Conservation (phyloP, 2,329 filamentous ascomycete species). For the Sclerotinia spermophila region DNA sequence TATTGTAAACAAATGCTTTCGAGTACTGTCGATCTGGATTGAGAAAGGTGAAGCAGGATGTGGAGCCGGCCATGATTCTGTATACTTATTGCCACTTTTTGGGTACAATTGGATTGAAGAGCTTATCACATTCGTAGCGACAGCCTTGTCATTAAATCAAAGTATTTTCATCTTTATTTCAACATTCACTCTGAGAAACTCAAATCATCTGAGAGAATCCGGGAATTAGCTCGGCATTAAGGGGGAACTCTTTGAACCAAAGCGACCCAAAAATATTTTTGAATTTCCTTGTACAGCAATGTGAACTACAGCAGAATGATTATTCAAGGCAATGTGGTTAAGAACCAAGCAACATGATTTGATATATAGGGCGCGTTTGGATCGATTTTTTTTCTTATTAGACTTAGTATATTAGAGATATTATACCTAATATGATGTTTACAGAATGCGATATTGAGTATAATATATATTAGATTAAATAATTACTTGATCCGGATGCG, state of each 20-base stretch:
- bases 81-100: neutral
- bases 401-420: too few species aligned
- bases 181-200: neutral
- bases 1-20: too few species aligned
- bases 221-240: neutral
- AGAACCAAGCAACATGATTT: neutral
- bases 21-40: neutral
- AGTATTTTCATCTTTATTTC: neutral
- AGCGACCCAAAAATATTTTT: neutral
- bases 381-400: too few species aligned
- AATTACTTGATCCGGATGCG: too few species aligned
- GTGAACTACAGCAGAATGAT: too few species aligned
- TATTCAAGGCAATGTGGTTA: neutral
- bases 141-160: neutral
- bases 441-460: too few species aligned
- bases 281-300: neutral
- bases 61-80: neutral
- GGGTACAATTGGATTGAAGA: neutral
- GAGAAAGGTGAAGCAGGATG: neutral
- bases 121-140: too few species aligned
- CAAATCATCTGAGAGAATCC: neutral
- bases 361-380: too few species aligned
- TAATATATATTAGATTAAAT: too few species aligned
- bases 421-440: too few species aligned
- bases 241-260: neutral